Evolutionary conservation across 2,329 filamentous ascomycete species (phyloP).

Genomic region (Neofusicoccum kwambonambiense): DNA sequence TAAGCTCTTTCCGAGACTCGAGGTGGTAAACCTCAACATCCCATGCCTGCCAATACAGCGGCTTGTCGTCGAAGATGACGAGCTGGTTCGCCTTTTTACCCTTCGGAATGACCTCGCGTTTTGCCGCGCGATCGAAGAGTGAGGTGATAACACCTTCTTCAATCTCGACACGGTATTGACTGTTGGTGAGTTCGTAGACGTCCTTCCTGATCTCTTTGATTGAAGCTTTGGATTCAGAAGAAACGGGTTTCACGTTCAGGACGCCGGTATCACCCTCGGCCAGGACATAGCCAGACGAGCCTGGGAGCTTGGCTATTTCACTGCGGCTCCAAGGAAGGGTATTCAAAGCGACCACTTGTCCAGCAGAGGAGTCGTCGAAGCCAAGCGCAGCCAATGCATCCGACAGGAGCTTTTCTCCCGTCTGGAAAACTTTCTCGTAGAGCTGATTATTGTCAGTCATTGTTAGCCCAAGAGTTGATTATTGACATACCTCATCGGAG

Average conservation of each 20-base stretch:
- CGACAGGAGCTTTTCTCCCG: constrained; percentile 68
- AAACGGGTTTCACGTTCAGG: constrained; percentile 33
- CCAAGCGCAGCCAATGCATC: constrained; percentile 69
- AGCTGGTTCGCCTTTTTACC: constrained; percentile 81
- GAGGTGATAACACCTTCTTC: constrained; percentile 78
- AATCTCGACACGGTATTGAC: constrained; percentile 71
- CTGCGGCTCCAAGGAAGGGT: constrained; percentile 82
- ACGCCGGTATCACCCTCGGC: constrained; percentile 49
- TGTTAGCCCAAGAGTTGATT: too few species aligned
- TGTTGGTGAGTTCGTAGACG: constrained; percentile 77
- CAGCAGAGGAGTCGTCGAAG: constrained; percentile 49
- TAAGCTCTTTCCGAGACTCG: constrained; percentile 76
- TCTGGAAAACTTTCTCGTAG: constrained; percentile 79
- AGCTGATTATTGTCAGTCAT: constrained; percentile 47
- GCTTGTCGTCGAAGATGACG: constrained; percentile 96
- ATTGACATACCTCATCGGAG: constrained; percentile 64
- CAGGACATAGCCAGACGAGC: constrained; percentile 31
- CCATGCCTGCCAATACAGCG: constrained; percentile 96
- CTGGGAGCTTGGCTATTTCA: constrained; percentile 66
- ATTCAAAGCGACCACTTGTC: constrained; percentile 64
- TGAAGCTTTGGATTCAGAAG: constrained; percentile 37
- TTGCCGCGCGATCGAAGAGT: constrained; percentile 69
- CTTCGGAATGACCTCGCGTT: constrained; percentile 74
- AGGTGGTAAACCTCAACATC: constrained; percentile 97
- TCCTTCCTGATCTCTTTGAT: constrained; percentile 56